Conservation (phyloP, 116 monocot genomes). For the Zostera marina region DNA sequence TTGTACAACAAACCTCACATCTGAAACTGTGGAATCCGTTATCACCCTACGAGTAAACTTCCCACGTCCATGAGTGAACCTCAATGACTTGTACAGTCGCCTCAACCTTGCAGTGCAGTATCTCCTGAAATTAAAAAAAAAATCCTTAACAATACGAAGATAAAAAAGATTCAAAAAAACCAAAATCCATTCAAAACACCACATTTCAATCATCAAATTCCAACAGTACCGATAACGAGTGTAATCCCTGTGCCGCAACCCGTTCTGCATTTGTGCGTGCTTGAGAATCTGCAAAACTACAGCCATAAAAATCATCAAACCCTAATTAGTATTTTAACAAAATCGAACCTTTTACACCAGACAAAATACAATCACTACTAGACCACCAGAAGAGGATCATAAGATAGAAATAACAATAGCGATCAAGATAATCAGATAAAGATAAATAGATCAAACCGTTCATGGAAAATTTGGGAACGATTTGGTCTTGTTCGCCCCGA, state of each 20-base stretch:
- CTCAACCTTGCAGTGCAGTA: slow-evolving; percentile 92
- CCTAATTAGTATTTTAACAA: background rate
- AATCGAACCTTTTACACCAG: background rate
- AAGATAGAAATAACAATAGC: background rate
- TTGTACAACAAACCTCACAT: slow-evolving; percentile 43
- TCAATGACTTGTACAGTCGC: slow-evolving; percentile 88
- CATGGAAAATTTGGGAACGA: slow-evolving; percentile 41
- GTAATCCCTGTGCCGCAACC: slow-evolving; percentile 53
- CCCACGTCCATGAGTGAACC: slow-evolving; percentile 95
- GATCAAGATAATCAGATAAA: too few relatives aligned
- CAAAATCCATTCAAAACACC: background rate
- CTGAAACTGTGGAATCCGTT: slow-evolving; percentile 66
- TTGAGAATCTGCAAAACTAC: slow-evolving; percentile 57
- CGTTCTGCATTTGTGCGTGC: slow-evolving; percentile 76
- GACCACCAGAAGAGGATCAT: background rate
- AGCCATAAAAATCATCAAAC: background rate
- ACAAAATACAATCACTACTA: background rate
- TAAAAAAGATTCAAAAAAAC: background rate
- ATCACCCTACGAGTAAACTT: slow-evolving; percentile 52
- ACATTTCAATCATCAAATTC: background rate
- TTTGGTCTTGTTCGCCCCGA: slow-evolving; percentile 10
- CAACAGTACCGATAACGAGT: slow-evolving; percentile 42
- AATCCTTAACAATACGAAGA: background rate
- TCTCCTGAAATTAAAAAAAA: slow-evolving; percentile 35
- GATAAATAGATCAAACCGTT: slow-evolving; percentile 35